Evolutionary conservation across 768 basidiomycete species (phyloP).

Genomic region (Crassisporium funariophilum): DNA sequence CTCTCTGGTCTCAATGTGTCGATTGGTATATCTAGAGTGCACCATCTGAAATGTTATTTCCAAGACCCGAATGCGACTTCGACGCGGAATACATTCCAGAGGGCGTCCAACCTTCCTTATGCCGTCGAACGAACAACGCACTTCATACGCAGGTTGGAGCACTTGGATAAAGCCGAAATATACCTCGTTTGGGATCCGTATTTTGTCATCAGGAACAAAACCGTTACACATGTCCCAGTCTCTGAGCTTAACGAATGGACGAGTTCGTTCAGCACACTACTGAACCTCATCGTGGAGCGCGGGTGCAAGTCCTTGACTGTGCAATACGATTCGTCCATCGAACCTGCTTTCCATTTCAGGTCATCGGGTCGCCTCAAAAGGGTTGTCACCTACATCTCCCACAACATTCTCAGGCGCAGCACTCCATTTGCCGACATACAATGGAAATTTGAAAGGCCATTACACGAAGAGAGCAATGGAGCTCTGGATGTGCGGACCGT

Average conservation of each 20-base stretch:
- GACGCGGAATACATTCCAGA: conserved; percentile 18
- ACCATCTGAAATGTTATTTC: conserved; percentile 21
- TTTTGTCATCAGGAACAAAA: conserved; percentile 10
- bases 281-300: conserved; percentile 19
- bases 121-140: conserved; percentile 17
- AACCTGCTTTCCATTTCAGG: conserved; percentile 16
- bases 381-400: conserved; percentile 13
- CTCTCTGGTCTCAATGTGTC: conserved; percentile 16
- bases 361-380: conserved; percentile 8
- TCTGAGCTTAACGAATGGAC: conserved; percentile 19
- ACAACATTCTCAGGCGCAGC: conserved; percentile 8
- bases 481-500: conserved; percentile 4
- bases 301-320: conserved; percentile 20
- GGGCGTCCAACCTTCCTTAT: conserved; percentile 15
- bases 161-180: conserved; percentile 15
- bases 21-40: conserved; percentile 9
- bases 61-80: conserved; percentile 19
- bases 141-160: conserved; percentile 14
- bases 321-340: conserved; percentile 19
- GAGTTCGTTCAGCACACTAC: conserved; percentile 12
- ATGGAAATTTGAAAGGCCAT: conserved; percentile 21
- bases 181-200: conserved; percentile 26
- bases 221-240: conserved; percentile 10
- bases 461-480: conserved; percentile 8
- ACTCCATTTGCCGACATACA: conserved; percentile 8